Base-by-base conservation (phyloP, 2,329 filamentous ascomycete genomes). In the Colletotrichum sp. region DNA sequence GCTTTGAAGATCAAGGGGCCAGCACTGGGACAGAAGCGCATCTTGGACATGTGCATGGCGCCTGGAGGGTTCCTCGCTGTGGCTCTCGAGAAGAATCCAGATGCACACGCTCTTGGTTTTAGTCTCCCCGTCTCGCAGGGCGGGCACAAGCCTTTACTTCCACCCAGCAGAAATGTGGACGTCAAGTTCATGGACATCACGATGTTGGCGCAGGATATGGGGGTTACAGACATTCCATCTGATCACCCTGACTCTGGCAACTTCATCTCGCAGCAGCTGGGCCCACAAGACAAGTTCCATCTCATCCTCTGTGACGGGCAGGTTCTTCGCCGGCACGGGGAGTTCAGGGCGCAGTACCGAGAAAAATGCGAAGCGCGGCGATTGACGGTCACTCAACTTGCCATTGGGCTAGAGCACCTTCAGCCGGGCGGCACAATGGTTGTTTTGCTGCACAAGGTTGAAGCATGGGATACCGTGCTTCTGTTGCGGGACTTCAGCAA, bases 31-130 rank as follows among this genome's bases (percentile, higher is more conserved):
- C 76, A 78, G 1, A 78, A 59, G 12, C 56, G 56, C 26, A 83
- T 91, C 24, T 85, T 92, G 2, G 90, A 92, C 76, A 83, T 90
- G 75, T 90, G 90, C 79, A 87, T 89, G 83, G 90, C 90, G 0
- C 90, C 90, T 0, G 90, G 90, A 6, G 90, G 87, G 2, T 92
- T 90, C 76, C 80, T 88, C 4, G 75, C 78, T 0, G 81, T 80
- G 10, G 84, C 84, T 0, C 76, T 90, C 30, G 43, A 79, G 5
- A 74, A 77, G 13, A 87, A 86, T 64, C 85, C 81, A 1, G 38
- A 63, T 0, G 82, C 86, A 4, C 69, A 32, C 0, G 80, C 80
- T 21, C 79, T 84, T 7, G 68, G 28, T 0, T 84, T 90, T 71
- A 89, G 79, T 34, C 80, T 91, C 2, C 86, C 88, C 0, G 12